Evolutionary conservation across 176 grass and related monocot species (phyloP), one percentile per base, ranked within the genome.

Genomic region (Echinochloa phyllopogon): DNA sequence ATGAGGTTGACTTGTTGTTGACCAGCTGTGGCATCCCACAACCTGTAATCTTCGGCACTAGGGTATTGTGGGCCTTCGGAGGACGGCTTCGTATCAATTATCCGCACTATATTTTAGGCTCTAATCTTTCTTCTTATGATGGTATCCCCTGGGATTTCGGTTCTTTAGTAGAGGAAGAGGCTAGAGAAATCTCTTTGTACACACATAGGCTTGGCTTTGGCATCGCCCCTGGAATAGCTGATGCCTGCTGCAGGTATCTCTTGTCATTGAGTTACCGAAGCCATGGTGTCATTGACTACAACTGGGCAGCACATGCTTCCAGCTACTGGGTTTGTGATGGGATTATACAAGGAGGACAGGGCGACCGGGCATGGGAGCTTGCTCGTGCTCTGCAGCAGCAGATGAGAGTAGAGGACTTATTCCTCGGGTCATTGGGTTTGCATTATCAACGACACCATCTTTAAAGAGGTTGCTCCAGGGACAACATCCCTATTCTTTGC

Each of bases 261-360:
- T 0, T 86, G 3, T 12, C 6, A 0, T 2, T 78, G 0, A 60
- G 40, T 40, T 12, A 0, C 23, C 2, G 1, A 1, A 0, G 10
- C 1, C 15, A 3, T 20, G 2, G 0, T 13, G 10, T 12, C 0
- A 6, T 42, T 4, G 72, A 67, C 45, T 66, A 29, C 37, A 44
- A 76, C 48, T 84, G 61, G 83, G n/a, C 16, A 2, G 23, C 11
- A 27, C 73, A 77, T 45, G 69, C 56, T 20, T 74, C 81, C 8
- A 74, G 1, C 55, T 83, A 74, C 18, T 83, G 69, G 81, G 71
- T 84, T 4, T 84, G 82, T 0, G 82, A 84, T 84, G 82, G 71
- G 2, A 15, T 84, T 21, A 52, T 84, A 51, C 18, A 42, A 10
- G 29, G 17, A 41, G 2, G 0, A 0, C 8, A 40, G 3, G 13